Conservation (phyloP, 345 rosid genomes). For the Pistacia atlantica region DNA sequence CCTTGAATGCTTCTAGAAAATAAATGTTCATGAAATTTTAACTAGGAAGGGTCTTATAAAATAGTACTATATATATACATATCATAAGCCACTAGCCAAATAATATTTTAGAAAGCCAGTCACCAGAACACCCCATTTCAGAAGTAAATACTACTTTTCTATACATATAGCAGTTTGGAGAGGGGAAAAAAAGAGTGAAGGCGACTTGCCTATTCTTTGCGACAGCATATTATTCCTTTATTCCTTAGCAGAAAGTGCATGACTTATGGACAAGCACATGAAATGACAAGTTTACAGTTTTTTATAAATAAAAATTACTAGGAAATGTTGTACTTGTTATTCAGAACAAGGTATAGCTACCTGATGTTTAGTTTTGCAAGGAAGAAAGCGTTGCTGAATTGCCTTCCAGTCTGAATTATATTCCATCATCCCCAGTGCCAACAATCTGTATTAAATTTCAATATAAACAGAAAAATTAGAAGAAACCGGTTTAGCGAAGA, state of each 20-base stretch:
- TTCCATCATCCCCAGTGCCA: slow-evolving; percentile 87
- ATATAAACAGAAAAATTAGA: not conserved
- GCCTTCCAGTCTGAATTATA: slow-evolving; percentile 94
- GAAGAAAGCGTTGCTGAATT: slow-evolving; percentile 93
- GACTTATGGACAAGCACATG: not conserved
- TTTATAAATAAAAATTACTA: not conserved
- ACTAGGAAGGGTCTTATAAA: not conserved
- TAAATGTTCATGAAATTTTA: not conserved
- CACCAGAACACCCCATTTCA: not conserved
- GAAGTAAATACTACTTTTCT: not conserved
- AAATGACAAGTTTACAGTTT: not conserved
- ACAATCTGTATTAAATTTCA: slow-evolving; percentile 53
- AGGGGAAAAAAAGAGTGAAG: not conserved
- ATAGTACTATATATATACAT: too few relatives aligned
- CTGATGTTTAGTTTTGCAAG: slow-evolving; percentile 96
- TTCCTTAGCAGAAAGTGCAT: slow-evolving; percentile 9
- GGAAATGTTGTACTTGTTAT: slow-evolving; percentile 1
- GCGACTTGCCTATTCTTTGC: not conserved
- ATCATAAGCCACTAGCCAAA: not conserved
- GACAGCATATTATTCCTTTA: slow-evolving; percentile 9
- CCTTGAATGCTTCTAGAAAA: not conserved
- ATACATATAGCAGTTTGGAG: not conserved
- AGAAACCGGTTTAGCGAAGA: not conserved
- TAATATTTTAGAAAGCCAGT: slow-evolving; percentile 2
- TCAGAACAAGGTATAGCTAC: slow-evolving; percentile 33